Base-by-base conservation (phyloP, 73 alveolate species). In the Loxodes magnus region DNA sequence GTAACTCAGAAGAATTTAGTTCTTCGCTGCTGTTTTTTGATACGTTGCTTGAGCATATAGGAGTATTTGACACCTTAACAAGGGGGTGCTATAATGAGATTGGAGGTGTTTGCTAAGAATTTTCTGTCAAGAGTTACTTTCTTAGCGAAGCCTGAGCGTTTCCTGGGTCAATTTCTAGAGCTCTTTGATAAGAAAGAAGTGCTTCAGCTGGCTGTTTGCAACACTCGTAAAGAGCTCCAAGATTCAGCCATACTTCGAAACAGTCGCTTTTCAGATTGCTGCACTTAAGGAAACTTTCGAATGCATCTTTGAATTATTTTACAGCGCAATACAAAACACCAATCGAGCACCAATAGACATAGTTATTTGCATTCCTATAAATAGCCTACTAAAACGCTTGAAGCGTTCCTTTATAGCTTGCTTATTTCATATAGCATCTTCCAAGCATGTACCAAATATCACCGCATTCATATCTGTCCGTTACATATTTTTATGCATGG, bases 121-220 rank as follows among this genome's bases (percentile, higher is more conserved):
- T 46, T 46, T 19, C 59, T 16, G 19, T 46, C 59, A 7, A 24
- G 5, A 22, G 59, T 41, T 46, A 10, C 6, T 21, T n/a, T 46
- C 15, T 46, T 46, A 12, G 46, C 10, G 26, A 17, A 25, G 21
- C 27, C 59, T 25, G 27, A 24, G 17, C 59, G n/a, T n/a, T n/a
- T n/a, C n/a, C n/a, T n/a, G n/a, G n/a, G n/a, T n/a, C n/a, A n/a
- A n/a, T n/a, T n/a, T n/a, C 27, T 10, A 22, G 17, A 21, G 59
- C 59, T 17, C 59, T 37, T 23, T 46, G 59, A 49, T 76, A 76
- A 37, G 90, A 82, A 6, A 67, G 64, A 5, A 54, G 35, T 2
- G 90, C 90, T 35, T 76, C 90, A 17, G 67, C 83, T 14, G 73
- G 77, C 43, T 76, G 74, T 60, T 67, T 76, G 51, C 90, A 76